Evolutionary conservation across 139 green algal genomes (phyloP), one percentile per base, ranked within the genome.

Genomic region (Coelastrella sp.): DNA sequence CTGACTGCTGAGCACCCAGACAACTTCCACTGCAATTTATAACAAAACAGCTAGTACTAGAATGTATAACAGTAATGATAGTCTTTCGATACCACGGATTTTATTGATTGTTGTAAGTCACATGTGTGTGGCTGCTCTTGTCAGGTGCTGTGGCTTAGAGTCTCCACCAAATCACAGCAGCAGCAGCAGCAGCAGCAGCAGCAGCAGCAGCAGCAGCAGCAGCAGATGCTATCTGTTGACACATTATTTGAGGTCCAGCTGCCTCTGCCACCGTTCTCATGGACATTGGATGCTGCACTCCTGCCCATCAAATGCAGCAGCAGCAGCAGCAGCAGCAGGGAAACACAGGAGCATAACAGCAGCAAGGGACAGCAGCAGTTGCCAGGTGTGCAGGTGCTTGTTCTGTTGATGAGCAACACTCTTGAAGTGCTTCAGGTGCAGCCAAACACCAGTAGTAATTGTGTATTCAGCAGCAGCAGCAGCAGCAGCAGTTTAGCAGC

Each of bases 321-420:
- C 68, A 76, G 68, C 68, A 76, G 15, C 12, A 17, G 27, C 79
- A 72, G 79, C 79, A 72, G 79, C 79, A 68, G 57, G 11, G 15
- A n/a, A 22, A 82, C 27, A n/a, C 20, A 1, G 1, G 35, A 66
- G 76, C 58, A 85, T 7, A 11, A 11, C 58, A 56, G 17, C 58
- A 57, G 19, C 56, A 7, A 19, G 8, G 25, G 49, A 4, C 56
- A 84, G 78, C 78, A 84, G 78, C 82, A 87, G 9, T 19, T 87
- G 24, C 60, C 24, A 8, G 35, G 24, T n/a, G 6, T 87, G 82
- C 82, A 87, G 24, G 24, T 87, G 24, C 61, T 59, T 22, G n/a
- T 63, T 6, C 60, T 87, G 82, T 35, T 74, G 60, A 87, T 87
- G 60, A 60, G 58, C 82, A 87, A 87, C 82, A 76, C 82, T 15